Evolutionary conservation across 805 yeast species (phyloP), one percentile per base, ranked within the genome.

Genomic region (Candida corydali): DNA sequence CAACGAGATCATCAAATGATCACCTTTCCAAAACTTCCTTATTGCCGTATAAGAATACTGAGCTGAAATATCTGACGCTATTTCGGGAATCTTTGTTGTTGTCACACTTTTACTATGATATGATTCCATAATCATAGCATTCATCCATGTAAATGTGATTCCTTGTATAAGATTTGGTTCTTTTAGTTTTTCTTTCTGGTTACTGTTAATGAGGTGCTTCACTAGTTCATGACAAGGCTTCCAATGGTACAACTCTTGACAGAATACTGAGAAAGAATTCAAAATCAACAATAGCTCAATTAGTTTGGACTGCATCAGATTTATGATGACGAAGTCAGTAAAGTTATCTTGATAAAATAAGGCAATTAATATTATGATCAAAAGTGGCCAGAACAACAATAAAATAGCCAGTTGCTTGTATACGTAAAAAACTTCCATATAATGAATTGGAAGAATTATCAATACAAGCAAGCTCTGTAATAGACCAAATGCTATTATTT

Each of bases 81-180:
- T 42, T 26, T 52, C 48, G 3, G 67, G 67, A 26, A 61, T 47
- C 36, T 61, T 63, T 3, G 39, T 32, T 14, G 62, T 63, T 8
- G 55, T 52, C 4, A 73, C 50, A 23, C 65, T 61, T 31, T 64
- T 65, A 23, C 61, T 59, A 11, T 49, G 44, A 35, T 62, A 67
- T 0, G 73, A 63, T 37, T 64, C 64, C 11, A 48, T 41, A 18
- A 73, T 67, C 37, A 73, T 46, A 3, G 59, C 55, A 43, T 70
- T 71, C 73, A 73, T 65, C 75, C 76, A 72, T 15, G 63, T 62
- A 40, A 65, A 73, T 0, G 76, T 63, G 20, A 69, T 44, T 27
- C 57, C 51, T 10, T 69, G 65, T 28, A 69, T 48, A n/a, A 66
- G 32, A 17, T 59, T 63, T 5, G 67, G 63, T 16, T 36, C 37